Evolutionary conservation across 2,329 filamentous ascomycete species (phyloP), one percentile per base, ranked within the genome.

Genomic region (Exophiala calicioides): DNA sequence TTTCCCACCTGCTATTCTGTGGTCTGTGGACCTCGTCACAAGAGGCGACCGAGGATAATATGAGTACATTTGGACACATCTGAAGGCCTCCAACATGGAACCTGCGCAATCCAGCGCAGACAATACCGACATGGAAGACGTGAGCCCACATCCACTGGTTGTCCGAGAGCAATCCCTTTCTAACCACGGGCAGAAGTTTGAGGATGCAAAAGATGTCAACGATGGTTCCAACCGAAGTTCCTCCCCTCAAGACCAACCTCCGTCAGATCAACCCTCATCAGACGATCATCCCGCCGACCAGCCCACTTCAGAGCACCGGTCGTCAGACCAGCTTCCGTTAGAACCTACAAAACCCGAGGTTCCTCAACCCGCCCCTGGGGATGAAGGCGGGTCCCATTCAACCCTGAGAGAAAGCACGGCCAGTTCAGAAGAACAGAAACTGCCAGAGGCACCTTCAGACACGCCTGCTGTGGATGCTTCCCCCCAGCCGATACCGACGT

Each of bases 161-260:
- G 15, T 13, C 4, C 7, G 29, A 23, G 15, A 19, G 10, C 3
- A 31, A 33, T 10, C 20, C 12, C 6, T 44, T 21, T 21, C 37
- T 57, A 16, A 52, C 33, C n/a, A 10, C 15, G 64, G 88, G 84
- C 85, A 90, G 60, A 80, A 79, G 12, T 95, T 94, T 62, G 88
- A 95, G 70, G 89, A 95, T 74, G 89, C 88, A 44, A 72, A 81
- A 58, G 85, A 56, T 44, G 40, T 47, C 43, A 45, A 54, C 36
- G 23, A 38, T 30, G 40, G 45, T 19, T 44, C 50, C 7, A 37
- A 47, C 26, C 44, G 35, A 19, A n/a, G 34, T 21, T 37, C 50
- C 6, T 41, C 44, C 37, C 40, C 19, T 4, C 37, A 47, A 15
- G 41, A 42, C 16, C 40, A 49, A 19, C 20, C 40, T n/a, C 21